Conservation (phyloP, 2,329 filamentous ascomycete genomes). For the Phaeoacremonium minimum region DNA sequence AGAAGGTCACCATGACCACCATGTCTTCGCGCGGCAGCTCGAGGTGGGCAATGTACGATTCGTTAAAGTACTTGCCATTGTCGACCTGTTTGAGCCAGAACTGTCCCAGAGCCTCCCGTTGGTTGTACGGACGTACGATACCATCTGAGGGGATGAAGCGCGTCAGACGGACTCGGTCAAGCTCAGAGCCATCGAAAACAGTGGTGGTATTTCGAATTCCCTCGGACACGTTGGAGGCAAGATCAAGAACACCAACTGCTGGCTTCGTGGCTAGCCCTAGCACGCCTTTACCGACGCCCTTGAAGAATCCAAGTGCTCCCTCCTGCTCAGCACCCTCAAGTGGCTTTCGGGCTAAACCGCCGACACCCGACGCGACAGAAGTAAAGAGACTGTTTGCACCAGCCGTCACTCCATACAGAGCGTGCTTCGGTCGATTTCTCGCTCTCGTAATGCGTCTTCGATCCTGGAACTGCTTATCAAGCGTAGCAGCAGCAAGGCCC, state of each 20-base stretch:
- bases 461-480: conserved; percentile 99
- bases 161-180: conserved; percentile 90
- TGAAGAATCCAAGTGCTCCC: conserved; percentile 90
- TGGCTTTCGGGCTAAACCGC: conserved; percentile 87
- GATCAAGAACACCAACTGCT: conserved; percentile 91
- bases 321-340: conserved; percentile 95
- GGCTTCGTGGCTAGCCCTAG: conserved; percentile 95
- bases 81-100: conserved; percentile 99
- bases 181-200: conserved; percentile 90
- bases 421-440: conserved; percentile 93
- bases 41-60: conserved; percentile 93
- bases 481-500: conserved; percentile 86
- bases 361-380: conserved; percentile 88
- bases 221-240: conserved; percentile 94
- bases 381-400: conserved; percentile 93
- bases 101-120: conserved; percentile 92
- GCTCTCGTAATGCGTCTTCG: conserved; percentile 88
- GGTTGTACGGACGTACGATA: conserved; percentile 88
- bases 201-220: conserved; percentile 98
- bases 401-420: conserved; percentile 90
- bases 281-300: conserved; percentile 93
- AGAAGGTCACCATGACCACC: conserved; percentile 84
- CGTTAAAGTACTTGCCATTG: conserved; percentile 96
- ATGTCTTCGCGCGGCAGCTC: conserved; percentile 87
- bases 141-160: conserved; percentile 91